Base-by-base conservation (phyloP, 2,329 filamentous ascomycete genomes). In the Seiridium cupressi region DNA sequence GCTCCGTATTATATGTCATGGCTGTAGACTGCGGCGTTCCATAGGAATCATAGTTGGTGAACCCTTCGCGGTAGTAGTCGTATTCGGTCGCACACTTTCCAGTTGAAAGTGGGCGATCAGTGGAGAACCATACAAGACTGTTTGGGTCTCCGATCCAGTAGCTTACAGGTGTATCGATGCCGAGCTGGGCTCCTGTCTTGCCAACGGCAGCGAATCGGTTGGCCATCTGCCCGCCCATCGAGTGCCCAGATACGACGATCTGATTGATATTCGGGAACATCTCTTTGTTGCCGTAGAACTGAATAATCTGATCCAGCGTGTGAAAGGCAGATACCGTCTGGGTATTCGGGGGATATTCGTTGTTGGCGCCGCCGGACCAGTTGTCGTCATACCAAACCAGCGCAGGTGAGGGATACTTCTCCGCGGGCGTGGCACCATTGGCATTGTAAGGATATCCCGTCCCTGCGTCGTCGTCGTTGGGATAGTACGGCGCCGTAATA, bases 81-180 rank as follows among this genome's bases (percentile, higher is more conserved):
- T 42, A 63, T 9, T 26, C 44, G 9, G 34, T 51, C 5, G 59
- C 4, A 46, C 61, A 63, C 35, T 49, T 54, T 5, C 40, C 47
- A 8, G 57, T 59, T 2, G 51, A 51, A 11, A 61, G 38, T 10
- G 61, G 61, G 5, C 61, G 60, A 18, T 18, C 18, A 3, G 26
- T 18, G 32, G 46, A 44, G n/a, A 63, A 55, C 61, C 61, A 61
- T n/a, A 61, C 34, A 8, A 57, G 26, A 46, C 56, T 59, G 54
- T 61, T 63, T 26, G 61, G 61, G 26, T 63, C 55, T n/a, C 61
- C 60, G 18, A 63, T 44, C 35, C 49, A 63, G 57, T 63, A 63
- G 38, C 38, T 61, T 8, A 63, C 48, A 8, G 56, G 59, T 4
- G 54, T 59, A 5, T 35, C 35, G 18, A 57, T 44, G 44, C 56